A percentile compares a stretch with the other conserved stretches of the same genome.
phyloP scores from a whole-genome alignment of 305 asterid genomes.

The Solanum hybrid region DNA sequence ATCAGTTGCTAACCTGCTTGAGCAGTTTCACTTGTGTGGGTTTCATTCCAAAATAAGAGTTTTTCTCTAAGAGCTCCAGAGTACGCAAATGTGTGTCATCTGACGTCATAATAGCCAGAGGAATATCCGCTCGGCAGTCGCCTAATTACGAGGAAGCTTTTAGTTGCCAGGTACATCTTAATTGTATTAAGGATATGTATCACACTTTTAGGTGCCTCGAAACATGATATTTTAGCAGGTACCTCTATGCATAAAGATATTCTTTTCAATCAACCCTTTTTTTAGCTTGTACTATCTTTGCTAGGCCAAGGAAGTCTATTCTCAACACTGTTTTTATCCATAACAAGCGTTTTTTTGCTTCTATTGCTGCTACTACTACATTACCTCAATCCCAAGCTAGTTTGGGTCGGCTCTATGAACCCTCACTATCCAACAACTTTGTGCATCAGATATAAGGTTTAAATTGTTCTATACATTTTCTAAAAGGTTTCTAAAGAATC shows the following conservation, averaged over 20 bases:
- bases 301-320: background rate
- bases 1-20: too few relatives aligned
- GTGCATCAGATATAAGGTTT: background rate
- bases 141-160: conserved; percentile 25
- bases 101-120: conserved; percentile 92
- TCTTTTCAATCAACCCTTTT: background rate
- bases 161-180: background rate
- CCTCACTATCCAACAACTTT: background rate
- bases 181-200: background rate
- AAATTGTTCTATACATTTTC: background rate
- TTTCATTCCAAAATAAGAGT: too few relatives aligned
- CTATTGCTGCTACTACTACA: background rate
- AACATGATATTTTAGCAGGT: background rate
- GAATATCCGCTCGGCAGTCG: conserved; percentile 63
- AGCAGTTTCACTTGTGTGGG: too few relatives aligned
- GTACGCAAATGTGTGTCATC: conserved; percentile 90
- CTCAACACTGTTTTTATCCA: background rate
- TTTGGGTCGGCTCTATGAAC: background rate
- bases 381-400: background rate
- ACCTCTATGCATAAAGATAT: background rate
- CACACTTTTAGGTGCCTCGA: background rate
- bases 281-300: background rate
- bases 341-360: background rate
- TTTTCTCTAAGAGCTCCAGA: conserved; percentile 7
- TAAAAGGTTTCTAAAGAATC: background rate